A percentile compares a stretch with the other conserved stretches of the same genome.
Conservation (phyloP, 2,329 filamentous ascomycete genomes). For the Colletotrichum zoysiae region DNA sequence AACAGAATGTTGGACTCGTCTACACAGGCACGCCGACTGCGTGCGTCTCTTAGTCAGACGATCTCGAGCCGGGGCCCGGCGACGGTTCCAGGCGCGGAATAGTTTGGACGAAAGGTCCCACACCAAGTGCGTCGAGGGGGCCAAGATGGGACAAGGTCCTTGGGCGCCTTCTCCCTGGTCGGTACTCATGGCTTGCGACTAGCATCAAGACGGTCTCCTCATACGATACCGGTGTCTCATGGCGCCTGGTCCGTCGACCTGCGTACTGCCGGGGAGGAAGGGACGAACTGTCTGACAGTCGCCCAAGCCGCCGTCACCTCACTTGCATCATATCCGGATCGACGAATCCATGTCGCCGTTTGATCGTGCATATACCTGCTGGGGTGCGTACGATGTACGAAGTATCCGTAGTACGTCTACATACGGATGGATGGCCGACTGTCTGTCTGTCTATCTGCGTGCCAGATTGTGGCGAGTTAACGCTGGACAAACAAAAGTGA, state of each 20-base stretch:
- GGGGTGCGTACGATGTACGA: too few species aligned
- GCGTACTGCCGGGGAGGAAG: slow-evolving; percentile 23
- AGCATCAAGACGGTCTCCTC: slow-evolving; percentile 1
- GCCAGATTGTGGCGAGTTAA: slow-evolving; percentile 4
- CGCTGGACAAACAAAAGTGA: slow-evolving; percentile 24
- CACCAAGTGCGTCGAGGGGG: slow-evolving; percentile 14
- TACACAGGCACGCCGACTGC: neutral
- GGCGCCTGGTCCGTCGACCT: slow-evolving; percentile 29
- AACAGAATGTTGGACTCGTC: neutral
- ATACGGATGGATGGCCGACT: neutral
- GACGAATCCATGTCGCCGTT: slow-evolving; percentile 22
- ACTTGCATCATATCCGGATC: slow-evolving; percentile 35
- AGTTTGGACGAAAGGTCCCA: slow-evolving; percentile 32
- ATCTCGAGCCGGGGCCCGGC: slow-evolving; percentile 4
- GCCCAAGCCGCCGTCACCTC: slow-evolving; percentile 26
- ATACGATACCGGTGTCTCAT: slow-evolving; percentile 31
- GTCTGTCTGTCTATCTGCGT: neutral
- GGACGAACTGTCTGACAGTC: slow-evolving; percentile 31
- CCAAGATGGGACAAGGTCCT: slow-evolving; percentile 9
- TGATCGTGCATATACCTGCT: slow-evolving; percentile 3
- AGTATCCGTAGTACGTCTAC: too few species aligned
- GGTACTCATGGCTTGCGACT: slow-evolving; percentile 37
- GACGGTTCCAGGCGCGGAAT: slow-evolving; percentile 15
- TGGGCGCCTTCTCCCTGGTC: slow-evolving; percentile 34
- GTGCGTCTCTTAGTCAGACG: too few species aligned